phyloP scores from a whole-genome alignment of 257 asterid genomes.

The Nicotiana benthamiana region DNA sequence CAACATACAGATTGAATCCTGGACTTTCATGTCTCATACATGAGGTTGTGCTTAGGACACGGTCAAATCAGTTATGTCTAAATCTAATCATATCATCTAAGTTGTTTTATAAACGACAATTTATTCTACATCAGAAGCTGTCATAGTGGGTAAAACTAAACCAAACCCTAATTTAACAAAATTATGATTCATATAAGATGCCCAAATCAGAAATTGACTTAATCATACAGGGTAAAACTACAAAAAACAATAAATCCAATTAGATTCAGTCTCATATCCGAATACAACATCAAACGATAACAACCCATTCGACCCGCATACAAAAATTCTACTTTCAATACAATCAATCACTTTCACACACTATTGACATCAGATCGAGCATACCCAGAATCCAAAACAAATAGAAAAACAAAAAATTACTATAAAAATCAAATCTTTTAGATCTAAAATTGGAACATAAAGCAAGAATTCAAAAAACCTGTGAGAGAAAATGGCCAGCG shows the following conservation, averaged over 20 bases:
- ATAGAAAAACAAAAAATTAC: neutral
- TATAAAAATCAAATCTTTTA: constrained; percentile 2
- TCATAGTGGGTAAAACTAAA: neutral
- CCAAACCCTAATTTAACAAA: neutral
- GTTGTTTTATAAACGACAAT: neutral
- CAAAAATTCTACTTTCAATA: neutral
- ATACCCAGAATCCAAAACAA: constrained; percentile 4
- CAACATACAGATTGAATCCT: neutral
- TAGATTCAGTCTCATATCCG: neutral
- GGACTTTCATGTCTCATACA: neutral
- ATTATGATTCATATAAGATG: neutral
- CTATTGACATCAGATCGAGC: constrained; percentile 15
- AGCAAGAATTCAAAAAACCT: neutral
- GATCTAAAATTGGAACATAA: neutral
- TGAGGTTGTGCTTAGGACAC: neutral
- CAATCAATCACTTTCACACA: neutral
- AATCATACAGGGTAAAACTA: neutral
- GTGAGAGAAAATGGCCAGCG: neutral
- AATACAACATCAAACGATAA: neutral
- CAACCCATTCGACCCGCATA: neutral
- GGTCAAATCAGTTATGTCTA: neutral
- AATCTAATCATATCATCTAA: neutral
- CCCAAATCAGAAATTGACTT: neutral
- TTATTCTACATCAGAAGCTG: neutral
- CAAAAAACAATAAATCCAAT: neutral